Conservation (phyloP, 2,329 filamentous ascomycete genomes). For the Cordyceps cicadae region DNA sequence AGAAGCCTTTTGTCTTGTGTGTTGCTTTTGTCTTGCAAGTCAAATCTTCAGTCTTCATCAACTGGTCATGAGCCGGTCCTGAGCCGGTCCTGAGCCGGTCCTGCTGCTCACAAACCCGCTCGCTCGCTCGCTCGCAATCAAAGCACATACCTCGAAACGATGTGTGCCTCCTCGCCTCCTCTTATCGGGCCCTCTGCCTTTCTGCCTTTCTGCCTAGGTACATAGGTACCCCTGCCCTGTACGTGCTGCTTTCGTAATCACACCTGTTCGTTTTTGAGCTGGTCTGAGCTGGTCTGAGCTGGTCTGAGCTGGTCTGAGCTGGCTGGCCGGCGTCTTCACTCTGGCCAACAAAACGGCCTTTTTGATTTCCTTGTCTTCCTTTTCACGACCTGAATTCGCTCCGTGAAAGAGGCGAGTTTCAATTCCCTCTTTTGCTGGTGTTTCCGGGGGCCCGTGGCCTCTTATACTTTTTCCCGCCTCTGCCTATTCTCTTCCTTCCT, state of each 20-base stretch:
- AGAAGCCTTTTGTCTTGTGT: neutral
- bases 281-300: neutral
- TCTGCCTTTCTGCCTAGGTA: slow-evolving; percentile 5
- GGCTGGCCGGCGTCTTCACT: neutral
- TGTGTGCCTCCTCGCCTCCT: neutral
- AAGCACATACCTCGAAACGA: neutral
- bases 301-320: neutral
- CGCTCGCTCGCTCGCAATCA: neutral
- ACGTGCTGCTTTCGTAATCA: slow-evolving; percentile 6
- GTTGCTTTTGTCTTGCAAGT: too few species aligned
- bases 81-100: neutral
- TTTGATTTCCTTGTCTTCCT: neutral
- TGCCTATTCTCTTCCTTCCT: neutral
- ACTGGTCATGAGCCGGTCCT: neutral
- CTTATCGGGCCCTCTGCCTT: neutral
- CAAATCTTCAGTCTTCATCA: neutral
- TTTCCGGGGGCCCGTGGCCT: slow-evolving; percentile 18
- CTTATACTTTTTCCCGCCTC: slow-evolving; percentile 26
- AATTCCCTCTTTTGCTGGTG: slow-evolving; percentile 7
- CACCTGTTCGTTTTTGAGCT: neutral
- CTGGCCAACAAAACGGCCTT: neutral
- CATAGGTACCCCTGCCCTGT: too few species aligned
- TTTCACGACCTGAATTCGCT: slow-evolving; percentile 1
- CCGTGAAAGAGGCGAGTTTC: slow-evolving; percentile 11
- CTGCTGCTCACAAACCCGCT: neutral